Percentiles rank a stretch among this genome's conserved stretches.
phyloP scores from a whole-genome alignment of 2,329 filamentous ascomycete species.

The Metarhizium rileyi region DNA sequence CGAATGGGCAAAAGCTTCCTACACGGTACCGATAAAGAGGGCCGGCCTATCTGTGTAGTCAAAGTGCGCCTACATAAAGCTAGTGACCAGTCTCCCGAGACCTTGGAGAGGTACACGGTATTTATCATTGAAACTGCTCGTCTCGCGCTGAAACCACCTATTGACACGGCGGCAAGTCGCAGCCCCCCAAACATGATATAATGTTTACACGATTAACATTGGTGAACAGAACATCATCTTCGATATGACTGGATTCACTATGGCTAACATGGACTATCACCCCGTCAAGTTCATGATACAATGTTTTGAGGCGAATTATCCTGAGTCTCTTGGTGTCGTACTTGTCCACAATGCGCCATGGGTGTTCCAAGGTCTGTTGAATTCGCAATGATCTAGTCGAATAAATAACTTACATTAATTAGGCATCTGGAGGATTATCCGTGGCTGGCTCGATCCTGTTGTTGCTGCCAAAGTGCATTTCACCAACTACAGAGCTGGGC shows the following conservation, averaged over 20 bases:
- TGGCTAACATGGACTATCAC: conserved; percentile 97
- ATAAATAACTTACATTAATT: conserved; percentile 5
- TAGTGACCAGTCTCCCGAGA: conserved; percentile 73
- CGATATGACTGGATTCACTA: conserved; percentile 87
- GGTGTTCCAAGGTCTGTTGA: conserved; percentile 73
- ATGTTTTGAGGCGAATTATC: conserved; percentile 98
- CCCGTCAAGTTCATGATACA: conserved; percentile 99
- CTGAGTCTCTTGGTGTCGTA: conserved; percentile 80
- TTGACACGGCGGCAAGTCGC: conserved; percentile 79
- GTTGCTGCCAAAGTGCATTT: conserved; percentile 93
- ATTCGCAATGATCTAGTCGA: conserved; percentile 1
- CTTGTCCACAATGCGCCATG: conserved; percentile 94
- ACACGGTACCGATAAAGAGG: conserved; percentile 76
- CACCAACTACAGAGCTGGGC: conserved; percentile 69
- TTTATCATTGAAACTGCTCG: conserved; percentile 92
- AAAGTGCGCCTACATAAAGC: conserved; percentile 72
- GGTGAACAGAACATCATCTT: conserved; percentile 70
- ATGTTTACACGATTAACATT: neutral
- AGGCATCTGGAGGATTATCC: conserved; percentile 95
- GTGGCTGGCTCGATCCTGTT: conserved; percentile 92
- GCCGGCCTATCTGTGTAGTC: conserved; percentile 79
- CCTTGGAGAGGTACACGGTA: conserved; percentile 81
- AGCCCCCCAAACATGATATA: neutral
- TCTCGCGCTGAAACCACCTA: conserved; percentile 65
- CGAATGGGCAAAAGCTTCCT: conserved; percentile 89